Conservation (phyloP, 2,329 filamentous ascomycete species). For the Graphilbum fragrans region DNA sequence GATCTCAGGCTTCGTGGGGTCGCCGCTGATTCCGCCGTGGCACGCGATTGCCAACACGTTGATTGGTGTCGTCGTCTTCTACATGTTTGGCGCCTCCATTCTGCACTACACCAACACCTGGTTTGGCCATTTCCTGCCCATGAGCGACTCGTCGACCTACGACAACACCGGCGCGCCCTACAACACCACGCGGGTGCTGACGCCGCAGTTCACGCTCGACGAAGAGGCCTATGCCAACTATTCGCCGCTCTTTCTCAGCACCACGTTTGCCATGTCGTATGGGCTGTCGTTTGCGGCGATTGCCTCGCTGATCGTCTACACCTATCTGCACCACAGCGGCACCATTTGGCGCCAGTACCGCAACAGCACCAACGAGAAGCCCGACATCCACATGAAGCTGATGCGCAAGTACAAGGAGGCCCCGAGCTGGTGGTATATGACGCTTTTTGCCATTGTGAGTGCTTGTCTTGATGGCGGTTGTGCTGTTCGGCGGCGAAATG, state of each 20-base stretch:
- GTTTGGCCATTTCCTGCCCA: conserved; percentile 53
- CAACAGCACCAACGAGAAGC: conserved; percentile 45
- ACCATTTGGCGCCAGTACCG: conserved; percentile 53
- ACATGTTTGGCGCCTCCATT: conserved; percentile 43
- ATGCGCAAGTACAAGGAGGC: conserved; percentile 53
- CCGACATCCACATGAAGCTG: conserved; percentile 52
- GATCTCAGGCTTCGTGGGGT: conserved; percentile 54
- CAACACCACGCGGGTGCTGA: conserved; percentile 52
- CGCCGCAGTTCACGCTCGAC: conserved; percentile 48
- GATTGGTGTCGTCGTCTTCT: conserved; percentile 54
- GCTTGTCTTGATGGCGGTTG: too few species aligned
- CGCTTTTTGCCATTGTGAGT: conserved; percentile 41
- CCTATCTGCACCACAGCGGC: conserved; percentile 52
- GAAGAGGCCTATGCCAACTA: conserved; percentile 52
- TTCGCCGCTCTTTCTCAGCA: conserved; percentile 58
- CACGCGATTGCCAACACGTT: conserved; percentile 63
- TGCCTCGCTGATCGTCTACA: conserved; percentile 56
- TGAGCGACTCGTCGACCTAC: conserved; percentile 58
- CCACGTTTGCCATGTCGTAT: conserved; percentile 58
- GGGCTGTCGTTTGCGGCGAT: conserved; percentile 64
- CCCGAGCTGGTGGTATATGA: conserved; percentile 52
- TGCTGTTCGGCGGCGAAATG: too few species aligned
- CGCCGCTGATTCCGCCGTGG: conserved; percentile 59
- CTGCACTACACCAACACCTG: conserved; percentile 56
- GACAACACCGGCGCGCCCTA: conserved; percentile 57